Percentiles rank a stretch among this genome's conserved stretches.
phyloP scores from a whole-genome alignment of 1,139 yeast species.

The Pneumocystis oryctolagi region DNA sequence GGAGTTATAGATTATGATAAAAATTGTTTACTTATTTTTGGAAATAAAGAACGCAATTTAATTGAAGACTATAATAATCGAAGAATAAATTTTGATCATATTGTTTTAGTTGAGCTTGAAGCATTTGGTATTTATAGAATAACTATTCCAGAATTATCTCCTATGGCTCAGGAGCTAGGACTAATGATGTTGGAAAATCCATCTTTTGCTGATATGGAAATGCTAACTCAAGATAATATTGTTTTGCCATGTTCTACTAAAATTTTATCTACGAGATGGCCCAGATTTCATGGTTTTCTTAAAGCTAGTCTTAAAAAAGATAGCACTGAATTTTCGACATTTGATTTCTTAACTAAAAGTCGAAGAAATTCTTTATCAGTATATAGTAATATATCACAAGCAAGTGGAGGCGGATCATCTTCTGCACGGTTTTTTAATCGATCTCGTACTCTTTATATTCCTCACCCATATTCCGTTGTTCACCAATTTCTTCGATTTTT shows the following conservation, averaged over 20 bases:
- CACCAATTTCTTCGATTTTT: constrained; percentile 6
- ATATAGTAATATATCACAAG: neutral
- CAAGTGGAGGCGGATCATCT: neutral
- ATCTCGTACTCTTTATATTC: constrained; percentile 8
- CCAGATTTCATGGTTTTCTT: constrained; percentile 2
- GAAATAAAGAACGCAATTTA: constrained; percentile 9
- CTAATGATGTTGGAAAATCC: constrained; percentile 1
- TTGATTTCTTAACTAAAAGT: neutral
- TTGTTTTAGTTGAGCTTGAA: constrained; percentile 10
- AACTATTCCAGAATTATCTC: constrained; percentile 2
- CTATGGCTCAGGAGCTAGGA: constrained; percentile 8
- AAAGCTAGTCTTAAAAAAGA: constrained; percentile 1
- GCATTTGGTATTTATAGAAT: constrained; percentile 8
- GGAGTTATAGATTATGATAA: constrained; percentile 5
- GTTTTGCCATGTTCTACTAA: constrained; percentile 11
- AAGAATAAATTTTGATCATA: constrained; percentile 12
- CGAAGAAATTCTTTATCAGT: neutral
- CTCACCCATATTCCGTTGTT: constrained; percentile 7
- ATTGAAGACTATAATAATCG: constrained; percentile 13
- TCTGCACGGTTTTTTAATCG: neutral
- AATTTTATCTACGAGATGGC: constrained; percentile 9
- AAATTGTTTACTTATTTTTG: constrained; percentile 8
- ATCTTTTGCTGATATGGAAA: constrained; percentile 10
- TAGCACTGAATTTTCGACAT: neutral
- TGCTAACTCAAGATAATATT: constrained; percentile 10